Conservation (phyloP, 2,329 filamentous ascomycete genomes). For the Biscogniauxia marginata region DNA sequence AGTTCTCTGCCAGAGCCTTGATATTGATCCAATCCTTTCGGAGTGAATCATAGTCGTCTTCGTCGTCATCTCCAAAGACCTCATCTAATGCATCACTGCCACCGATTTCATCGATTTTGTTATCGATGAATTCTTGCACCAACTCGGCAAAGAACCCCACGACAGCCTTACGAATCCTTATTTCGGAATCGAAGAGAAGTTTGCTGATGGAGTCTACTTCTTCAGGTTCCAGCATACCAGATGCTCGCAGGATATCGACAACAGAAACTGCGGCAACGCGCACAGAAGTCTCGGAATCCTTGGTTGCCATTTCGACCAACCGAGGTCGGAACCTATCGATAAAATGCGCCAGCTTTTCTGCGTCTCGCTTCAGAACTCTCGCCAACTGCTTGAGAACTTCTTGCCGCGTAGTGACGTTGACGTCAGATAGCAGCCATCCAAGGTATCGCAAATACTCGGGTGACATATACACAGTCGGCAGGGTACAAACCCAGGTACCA, state of each 20-base stretch:
- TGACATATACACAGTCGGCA: slow-evolving; percentile 87
- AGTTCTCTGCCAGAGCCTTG: slow-evolving; percentile 83
- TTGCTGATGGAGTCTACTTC: slow-evolving; percentile 88
- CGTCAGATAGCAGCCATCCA: slow-evolving; percentile 92
- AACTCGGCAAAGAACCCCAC: slow-evolving; percentile 88
- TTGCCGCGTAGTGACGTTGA: slow-evolving; percentile 69
- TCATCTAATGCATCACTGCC: slow-evolving; percentile 77
- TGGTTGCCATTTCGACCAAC: slow-evolving; percentile 88
- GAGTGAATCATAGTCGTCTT: slow-evolving; percentile 74
- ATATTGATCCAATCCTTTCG: slow-evolving; percentile 85
- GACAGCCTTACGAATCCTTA: slow-evolving; percentile 81
- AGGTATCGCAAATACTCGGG: slow-evolving; percentile 88
- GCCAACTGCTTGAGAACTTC: slow-evolving; percentile 84
- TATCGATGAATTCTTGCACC: slow-evolving; percentile 76
- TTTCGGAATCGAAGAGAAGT: slow-evolving; percentile 84
- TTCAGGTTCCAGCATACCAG: slow-evolving; percentile 82
- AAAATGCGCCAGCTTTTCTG: slow-evolving; percentile 84
- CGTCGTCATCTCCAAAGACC: slow-evolving; percentile 66
- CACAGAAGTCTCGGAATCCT: slow-evolving; percentile 78
- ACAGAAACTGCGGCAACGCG: slow-evolving; percentile 78
- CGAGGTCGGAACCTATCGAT: slow-evolving; percentile 87
- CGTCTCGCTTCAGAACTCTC: slow-evolving; percentile 75
- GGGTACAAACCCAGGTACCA: slow-evolving; percentile 81
- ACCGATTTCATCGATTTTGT: slow-evolving; percentile 79
- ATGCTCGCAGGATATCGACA: slow-evolving; percentile 77